Base-by-base conservation (phyloP, 495 filamentous ascomycete genomes). In the Talaromyces wortmannii region DNA sequence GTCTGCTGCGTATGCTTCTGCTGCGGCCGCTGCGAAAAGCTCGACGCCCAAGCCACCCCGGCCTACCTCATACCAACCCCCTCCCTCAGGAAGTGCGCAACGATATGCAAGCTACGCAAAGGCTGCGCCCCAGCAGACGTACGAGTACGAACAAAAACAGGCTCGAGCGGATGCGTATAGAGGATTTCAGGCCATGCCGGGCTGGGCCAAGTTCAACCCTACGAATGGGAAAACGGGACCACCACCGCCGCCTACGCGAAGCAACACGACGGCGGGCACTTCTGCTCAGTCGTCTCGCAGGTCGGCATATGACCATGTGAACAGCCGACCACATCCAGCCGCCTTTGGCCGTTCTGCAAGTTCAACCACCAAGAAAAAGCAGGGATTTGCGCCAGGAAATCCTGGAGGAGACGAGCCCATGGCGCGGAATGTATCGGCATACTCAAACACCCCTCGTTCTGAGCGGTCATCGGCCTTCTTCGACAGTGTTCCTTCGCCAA, bases 181-280 rank as follows among this genome's bases (percentile, higher is more conserved):
- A 42, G 87, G 85, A 3, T 94, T 87, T 75, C 78, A 87, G 59
- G 78, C 80, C n/a, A 87, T 92, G 46, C 50, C 58, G 32, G 68
- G 68, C 11, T 77, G 72, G 72, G 64, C 67, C 10, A 58, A 61
- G 7, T 77, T 75, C 54, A 71, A 75, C 58, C 74, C 74, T 50
- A 55, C 59, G 12, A 72, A 68, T 13, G 73, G 71, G 46, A 50
- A 61, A 60, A 6, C 53, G 1, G 29, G 47, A 31, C 47, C 55
- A n/a, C 7, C 61, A 46, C 33, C 47, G 10, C 42, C 64, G 29
- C 30, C 57, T 17, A 57, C 57, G 23, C 66, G 70, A 12, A 63
- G 61, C 55, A 72, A 63, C 57, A 56, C 61, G 51, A 63, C 60
- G 17, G 66, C 70, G 49, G 61, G 56, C 58, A 70, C 68, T 11